Evolutionary conservation across 768 basidiomycete species (phyloP).

Genomic region (Psilocybe cyanescens): DNA sequence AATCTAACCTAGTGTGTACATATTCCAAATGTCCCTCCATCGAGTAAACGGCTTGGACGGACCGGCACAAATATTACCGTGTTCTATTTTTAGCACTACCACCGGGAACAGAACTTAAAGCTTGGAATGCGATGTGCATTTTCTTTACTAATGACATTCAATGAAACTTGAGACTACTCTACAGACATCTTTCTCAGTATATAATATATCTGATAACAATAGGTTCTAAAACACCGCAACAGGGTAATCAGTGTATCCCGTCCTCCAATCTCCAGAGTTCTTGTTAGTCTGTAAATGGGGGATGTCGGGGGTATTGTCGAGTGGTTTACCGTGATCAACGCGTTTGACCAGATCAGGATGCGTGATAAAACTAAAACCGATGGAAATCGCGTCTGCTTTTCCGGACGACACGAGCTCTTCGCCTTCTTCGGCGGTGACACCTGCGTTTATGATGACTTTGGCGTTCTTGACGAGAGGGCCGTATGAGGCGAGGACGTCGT

Average conservation of each 20-base stretch:
- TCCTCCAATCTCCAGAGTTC: slow-evolving; percentile 14
- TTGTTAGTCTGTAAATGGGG: slow-evolving; percentile 17
- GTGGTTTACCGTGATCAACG: slow-evolving; percentile 24
- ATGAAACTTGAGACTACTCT: too few species aligned
- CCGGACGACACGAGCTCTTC: slow-evolving; percentile 34
- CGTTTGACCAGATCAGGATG: slow-evolving; percentile 45
- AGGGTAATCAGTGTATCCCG: slow-evolving; percentile 25
- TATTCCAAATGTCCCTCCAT: too few species aligned
- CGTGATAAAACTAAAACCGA: slow-evolving; percentile 39
- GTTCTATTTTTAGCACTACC: too few species aligned
- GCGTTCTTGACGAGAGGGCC: slow-evolving; percentile 23
- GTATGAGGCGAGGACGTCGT: slow-evolving; percentile 24
- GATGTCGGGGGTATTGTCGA: slow-evolving; percentile 21
- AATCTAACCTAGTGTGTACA: too few species aligned
- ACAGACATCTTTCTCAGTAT: too few species aligned
- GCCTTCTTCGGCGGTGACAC: slow-evolving; percentile 32
- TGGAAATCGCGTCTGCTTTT: slow-evolving; percentile 37
- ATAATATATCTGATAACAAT: neutral
- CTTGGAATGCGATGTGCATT: too few species aligned
- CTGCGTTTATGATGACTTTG: slow-evolving; percentile 19
- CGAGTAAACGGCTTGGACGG: too few species aligned
- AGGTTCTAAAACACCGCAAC: slow-evolving; percentile 2
- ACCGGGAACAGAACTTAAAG: too few species aligned
- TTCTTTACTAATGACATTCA: too few species aligned
- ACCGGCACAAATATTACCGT: too few species aligned